Percentiles rank a stretch among this genome's conserved stretches.
Conservation (phyloP, 1,139 yeast genomes). For the Zygosaccharomyces sapae region DNA sequence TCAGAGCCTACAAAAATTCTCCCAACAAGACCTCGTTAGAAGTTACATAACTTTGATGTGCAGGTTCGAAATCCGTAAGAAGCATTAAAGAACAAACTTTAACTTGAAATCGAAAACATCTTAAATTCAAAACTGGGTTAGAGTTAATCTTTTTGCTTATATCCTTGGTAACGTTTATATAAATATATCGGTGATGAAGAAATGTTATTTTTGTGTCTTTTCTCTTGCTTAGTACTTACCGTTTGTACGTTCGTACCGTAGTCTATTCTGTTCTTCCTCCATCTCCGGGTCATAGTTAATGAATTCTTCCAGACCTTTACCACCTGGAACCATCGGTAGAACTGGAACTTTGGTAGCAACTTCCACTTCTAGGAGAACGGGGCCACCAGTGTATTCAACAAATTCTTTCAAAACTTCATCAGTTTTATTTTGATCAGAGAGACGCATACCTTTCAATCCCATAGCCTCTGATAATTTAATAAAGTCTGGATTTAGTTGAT, state of each 20-base stretch:
- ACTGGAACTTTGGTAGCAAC: conserved; percentile 97
- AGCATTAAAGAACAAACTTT: background rate
- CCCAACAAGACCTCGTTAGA: background rate
- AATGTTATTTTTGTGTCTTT: background rate
- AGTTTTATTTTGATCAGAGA: conserved; percentile 63
- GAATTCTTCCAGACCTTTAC: conserved; percentile 90
- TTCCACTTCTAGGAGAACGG: conserved; percentile 82
- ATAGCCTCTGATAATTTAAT: conserved; percentile 89
- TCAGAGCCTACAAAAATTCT: background rate
- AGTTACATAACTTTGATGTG: background rate
- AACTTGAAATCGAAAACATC: background rate
- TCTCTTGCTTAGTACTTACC: conserved; percentile 35
- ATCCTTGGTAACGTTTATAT: background rate
- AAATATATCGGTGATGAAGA: background rate
- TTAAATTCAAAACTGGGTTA: background rate
- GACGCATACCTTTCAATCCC: conserved; percentile 82
- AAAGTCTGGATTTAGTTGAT: conserved; percentile 90
- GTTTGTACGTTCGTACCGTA: conserved; percentile 40
- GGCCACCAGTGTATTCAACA: conserved; percentile 65
- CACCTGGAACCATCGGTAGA: conserved; percentile 97
- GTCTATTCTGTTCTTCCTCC: conserved; percentile 65
- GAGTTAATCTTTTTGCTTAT: background rate
- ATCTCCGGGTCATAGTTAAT: conserved; percentile 77
- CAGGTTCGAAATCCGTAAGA: background rate
- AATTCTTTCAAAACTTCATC: conserved; percentile 62